A percentile compares a stretch with the other conserved stretches of the same genome.
Evolutionary conservation across 2,329 filamentous ascomycete genomes (phyloP).

Genomic region (Rhytidhysteron rufulum): DNA sequence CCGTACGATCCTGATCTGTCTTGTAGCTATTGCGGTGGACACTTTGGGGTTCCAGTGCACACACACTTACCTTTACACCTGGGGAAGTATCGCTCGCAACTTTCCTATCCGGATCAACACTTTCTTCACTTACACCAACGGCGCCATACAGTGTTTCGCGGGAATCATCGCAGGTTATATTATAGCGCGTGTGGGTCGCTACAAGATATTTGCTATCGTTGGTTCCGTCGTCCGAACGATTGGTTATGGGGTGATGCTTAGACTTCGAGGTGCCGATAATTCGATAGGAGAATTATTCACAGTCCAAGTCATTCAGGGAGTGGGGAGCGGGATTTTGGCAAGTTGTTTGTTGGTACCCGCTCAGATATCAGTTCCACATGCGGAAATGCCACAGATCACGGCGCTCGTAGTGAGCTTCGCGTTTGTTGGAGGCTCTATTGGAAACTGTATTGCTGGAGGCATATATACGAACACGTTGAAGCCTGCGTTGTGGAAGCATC

Average conservation of each 20-base stretch:
- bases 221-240: slow-evolving; percentile 42
- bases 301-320: slow-evolving; percentile 48
- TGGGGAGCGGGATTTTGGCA: slow-evolving; percentile 46
- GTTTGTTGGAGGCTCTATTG: slow-evolving; percentile 40
- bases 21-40: slow-evolving; percentile 40
- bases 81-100: slow-evolving; percentile 43
- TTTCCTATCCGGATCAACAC: slow-evolving; percentile 41
- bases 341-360: slow-evolving; percentile 42
- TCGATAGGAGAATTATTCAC: slow-evolving; percentile 45
- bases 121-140: slow-evolving; percentile 30
- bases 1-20: slow-evolving; percentile 40
- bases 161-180: slow-evolving; percentile 40
- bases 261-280: slow-evolving; percentile 43
- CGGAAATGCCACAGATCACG: slow-evolving; percentile 47
- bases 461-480: slow-evolving; percentile 50
- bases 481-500: slow-evolving; percentile 29
- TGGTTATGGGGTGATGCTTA: slow-evolving; percentile 51
- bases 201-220: slow-evolving; percentile 46
- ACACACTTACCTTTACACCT: slow-evolving; percentile 49
- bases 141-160: slow-evolving; percentile 42
- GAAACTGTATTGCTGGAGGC: slow-evolving; percentile 43
- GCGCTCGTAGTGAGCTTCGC: slow-evolving; percentile 43
- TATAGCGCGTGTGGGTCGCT: slow-evolving; percentile 42
- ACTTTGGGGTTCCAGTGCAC: slow-evolving; percentile 43
- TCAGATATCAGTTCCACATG: slow-evolving; percentile 45